Conservation (phyloP, 768 basidiomycete genomes). For the Imleria badia region DNA sequence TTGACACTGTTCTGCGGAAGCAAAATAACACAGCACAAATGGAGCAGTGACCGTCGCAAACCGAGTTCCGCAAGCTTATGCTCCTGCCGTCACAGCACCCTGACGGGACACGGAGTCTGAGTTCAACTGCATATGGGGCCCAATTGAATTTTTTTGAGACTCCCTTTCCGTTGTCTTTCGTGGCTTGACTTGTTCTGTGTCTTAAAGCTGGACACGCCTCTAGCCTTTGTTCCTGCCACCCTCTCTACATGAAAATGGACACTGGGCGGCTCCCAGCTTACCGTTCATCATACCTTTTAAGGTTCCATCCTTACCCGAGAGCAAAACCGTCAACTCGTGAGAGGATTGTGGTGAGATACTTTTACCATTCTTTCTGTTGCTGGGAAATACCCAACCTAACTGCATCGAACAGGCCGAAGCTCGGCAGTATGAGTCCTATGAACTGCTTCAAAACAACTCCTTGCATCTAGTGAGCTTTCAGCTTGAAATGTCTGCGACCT, state of each 20-base stretch:
- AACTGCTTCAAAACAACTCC: not conserved
- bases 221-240: not conserved
- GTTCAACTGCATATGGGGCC: conserved; percentile 17
- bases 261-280: conserved; percentile 19
- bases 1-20: conserved; percentile 12
- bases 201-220: not conserved
- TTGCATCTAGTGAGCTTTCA: conserved; percentile 2
- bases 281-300: conserved; percentile 28
- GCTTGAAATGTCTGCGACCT: not conserved
- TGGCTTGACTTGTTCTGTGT: conserved; percentile 1
- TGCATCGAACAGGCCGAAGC: conserved; percentile 9
- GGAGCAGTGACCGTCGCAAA: conserved; percentile 13
- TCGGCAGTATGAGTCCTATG: not conserved
- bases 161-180: not conserved
- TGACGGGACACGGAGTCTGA: conserved; percentile 23
- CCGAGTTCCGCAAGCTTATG: conserved; percentile 17
- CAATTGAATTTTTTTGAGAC: conserved; percentile 6
- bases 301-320: conserved; percentile 33
- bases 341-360: conserved; percentile 22
- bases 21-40: conserved; percentile 12
- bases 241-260: conserved; percentile 17
- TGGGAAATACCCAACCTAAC: conserved; percentile 9
- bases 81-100: conserved; percentile 27
- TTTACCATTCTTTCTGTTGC: conserved; percentile 1
- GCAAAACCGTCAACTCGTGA: conserved; percentile 21